phyloP scores from a whole-genome alignment of 306 rosid genomes.

The Senna tora region DNA sequence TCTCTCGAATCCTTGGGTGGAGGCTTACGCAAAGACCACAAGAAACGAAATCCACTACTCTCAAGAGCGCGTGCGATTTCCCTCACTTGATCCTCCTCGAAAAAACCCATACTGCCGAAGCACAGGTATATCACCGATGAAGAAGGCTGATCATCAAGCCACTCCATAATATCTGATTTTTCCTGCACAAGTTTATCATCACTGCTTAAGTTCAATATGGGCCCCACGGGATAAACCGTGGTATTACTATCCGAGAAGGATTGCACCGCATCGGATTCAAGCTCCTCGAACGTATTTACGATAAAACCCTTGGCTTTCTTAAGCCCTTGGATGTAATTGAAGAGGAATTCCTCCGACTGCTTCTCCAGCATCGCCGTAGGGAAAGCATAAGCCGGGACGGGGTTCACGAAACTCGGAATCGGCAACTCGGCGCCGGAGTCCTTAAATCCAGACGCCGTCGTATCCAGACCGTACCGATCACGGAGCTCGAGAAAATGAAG shows the following conservation, averaged over 20 bases:
- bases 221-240: constrained; percentile 47
- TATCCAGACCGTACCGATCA: constrained; percentile 11
- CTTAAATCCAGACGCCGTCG: background rate
- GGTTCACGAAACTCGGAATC: constrained; percentile 33
- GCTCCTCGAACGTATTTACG: constrained; percentile 42
- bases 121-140: constrained; percentile 51
- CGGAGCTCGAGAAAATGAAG: constrained; percentile 32
- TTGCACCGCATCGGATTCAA: constrained; percentile 35
- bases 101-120: constrained; percentile 3
- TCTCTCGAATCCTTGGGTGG: background rate
- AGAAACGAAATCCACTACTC: background rate
- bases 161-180: constrained; percentile 21
- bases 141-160: constrained; percentile 45
- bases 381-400: constrained; percentile 32
- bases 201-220: constrained; percentile 23
- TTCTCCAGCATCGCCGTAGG: background rate
- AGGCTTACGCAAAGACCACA: constrained; percentile 29
- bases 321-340: background rate
- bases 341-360: background rate
- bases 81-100: background rate
- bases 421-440: constrained; percentile 27
- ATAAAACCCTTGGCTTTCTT: constrained; percentile 42
- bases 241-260: background rate
- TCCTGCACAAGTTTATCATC: background rate
- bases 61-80: constrained; percentile 3